Evolutionary conservation across 2,329 filamentous ascomycete species (phyloP).

Genomic region (Trichophyton verrucosum): DNA sequence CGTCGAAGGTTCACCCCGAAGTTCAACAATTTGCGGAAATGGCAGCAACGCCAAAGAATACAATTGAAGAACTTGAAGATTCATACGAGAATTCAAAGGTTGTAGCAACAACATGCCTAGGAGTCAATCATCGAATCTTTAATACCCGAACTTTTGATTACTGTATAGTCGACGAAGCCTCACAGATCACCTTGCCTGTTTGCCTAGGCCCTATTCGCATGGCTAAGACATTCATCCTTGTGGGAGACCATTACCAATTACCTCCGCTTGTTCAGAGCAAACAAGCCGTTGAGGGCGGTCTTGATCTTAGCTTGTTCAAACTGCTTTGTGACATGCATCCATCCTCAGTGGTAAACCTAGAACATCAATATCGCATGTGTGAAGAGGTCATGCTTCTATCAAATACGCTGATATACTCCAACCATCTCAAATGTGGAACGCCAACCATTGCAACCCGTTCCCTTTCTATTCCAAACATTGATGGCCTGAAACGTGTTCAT

Average conservation of each 20-base stretch:
- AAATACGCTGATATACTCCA: constrained; percentile 87
- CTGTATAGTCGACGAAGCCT: constrained; percentile 96
- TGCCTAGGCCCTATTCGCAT: constrained; percentile 89
- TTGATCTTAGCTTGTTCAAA: constrained; percentile 91
- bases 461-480: constrained; percentile 55
- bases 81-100: constrained; percentile 78
- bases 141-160: constrained; percentile 86
- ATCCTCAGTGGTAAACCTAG: constrained; percentile 74
- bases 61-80: constrained; percentile 69
- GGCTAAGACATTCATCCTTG: constrained; percentile 83
- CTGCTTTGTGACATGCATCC: constrained; percentile 81
- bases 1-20: constrained; percentile 75
- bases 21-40: constrained; percentile 76
- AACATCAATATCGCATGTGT: constrained; percentile 97
- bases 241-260: constrained; percentile 92
- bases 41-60: constrained; percentile 58
- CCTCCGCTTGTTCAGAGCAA: constrained; percentile 90
- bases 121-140: constrained; percentile 81
- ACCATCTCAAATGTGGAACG: constrained; percentile 78
- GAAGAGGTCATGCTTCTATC: constrained; percentile 91
- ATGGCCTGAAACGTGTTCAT: constrained; percentile 48
- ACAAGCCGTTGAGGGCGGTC: constrained; percentile 67
- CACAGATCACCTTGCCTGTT: constrained; percentile 90
- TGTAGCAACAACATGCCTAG: constrained; percentile 88
- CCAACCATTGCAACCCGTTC: constrained; percentile 57